Percentiles rank a stretch among this genome's conserved stretches.
Evolutionary conservation across 2,329 filamentous ascomycete species (phyloP).

Genomic region (Nothopassalora personata): DNA sequence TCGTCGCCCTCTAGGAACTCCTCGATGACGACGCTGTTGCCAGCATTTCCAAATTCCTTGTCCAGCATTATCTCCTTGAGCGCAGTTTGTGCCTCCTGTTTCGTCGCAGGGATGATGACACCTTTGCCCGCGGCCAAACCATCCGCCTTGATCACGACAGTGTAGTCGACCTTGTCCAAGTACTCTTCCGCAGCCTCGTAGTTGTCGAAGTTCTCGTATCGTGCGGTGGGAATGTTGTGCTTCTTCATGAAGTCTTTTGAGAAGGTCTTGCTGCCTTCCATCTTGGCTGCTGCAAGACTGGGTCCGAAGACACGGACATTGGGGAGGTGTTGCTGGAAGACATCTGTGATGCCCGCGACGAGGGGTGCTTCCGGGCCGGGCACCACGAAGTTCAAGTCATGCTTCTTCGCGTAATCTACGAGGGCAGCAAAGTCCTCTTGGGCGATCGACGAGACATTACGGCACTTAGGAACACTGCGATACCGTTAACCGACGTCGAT

Average conservation of each 20-base stretch:
- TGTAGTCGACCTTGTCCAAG: slow-evolving; percentile 63
- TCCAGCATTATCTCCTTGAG: slow-evolving; percentile 87
- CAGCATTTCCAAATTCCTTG: slow-evolving; percentile 78
- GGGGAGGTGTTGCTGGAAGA: slow-evolving; percentile 56
- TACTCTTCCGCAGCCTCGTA: slow-evolving; percentile 50
- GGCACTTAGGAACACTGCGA: slow-evolving; percentile 30
- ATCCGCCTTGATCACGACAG: slow-evolving; percentile 88
- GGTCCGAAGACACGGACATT: slow-evolving; percentile 78
- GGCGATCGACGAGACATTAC: slow-evolving; percentile 63
- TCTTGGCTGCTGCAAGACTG: slow-evolving; percentile 71
- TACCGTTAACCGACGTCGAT: slow-evolving; percentile 5
- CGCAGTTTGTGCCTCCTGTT: slow-evolving; percentile 74
- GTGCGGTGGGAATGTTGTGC: slow-evolving; percentile 82
- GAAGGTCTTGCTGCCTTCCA: slow-evolving; percentile 97
- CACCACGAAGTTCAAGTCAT: slow-evolving; percentile 74
- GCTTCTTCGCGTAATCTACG: slow-evolving; percentile 66
- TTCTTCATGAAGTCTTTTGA: slow-evolving; percentile 97
- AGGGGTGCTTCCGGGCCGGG: slow-evolving; percentile 92
- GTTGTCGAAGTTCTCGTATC: slow-evolving; percentile 72
- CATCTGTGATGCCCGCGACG: slow-evolving; percentile 80
- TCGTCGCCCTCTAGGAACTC: slow-evolving; percentile 90
- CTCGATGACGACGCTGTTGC: slow-evolving; percentile 89
- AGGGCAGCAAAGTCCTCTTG: slow-evolving; percentile 73
- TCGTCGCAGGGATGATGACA: slow-evolving; percentile 78
- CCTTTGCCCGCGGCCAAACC: slow-evolving; percentile 93